Conservation (phyloP, 2,329 filamentous ascomycete species). For the Cadophora malorum region DNA sequence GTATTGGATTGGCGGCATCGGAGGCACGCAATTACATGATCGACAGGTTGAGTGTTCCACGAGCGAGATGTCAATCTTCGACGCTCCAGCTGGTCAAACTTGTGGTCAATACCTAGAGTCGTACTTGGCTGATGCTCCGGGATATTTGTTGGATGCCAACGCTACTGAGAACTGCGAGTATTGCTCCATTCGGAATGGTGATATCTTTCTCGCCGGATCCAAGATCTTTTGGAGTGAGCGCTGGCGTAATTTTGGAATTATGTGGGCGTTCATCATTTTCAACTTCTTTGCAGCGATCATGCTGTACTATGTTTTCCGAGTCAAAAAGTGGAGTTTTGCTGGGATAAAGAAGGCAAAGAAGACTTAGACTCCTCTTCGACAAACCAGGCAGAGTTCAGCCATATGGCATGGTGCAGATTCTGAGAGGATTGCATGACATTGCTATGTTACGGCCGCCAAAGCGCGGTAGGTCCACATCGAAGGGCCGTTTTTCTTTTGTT, state of each 20-base stretch:
- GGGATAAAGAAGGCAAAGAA: conserved; percentile 10
- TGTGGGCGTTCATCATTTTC: conserved; percentile 63
- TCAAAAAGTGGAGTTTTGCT: conserved; percentile 35
- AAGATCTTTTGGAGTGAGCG: conserved; percentile 61
- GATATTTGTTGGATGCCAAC: conserved; percentile 41
- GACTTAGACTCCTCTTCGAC: background rate
- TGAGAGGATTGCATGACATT: too few species aligned
- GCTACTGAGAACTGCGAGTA: conserved; percentile 54
- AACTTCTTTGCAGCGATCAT: conserved; percentile 58
- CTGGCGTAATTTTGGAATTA: conserved; percentile 72
- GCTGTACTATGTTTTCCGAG: conserved; percentile 57
- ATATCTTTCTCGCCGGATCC: conserved; percentile 56
- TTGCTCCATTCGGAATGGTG: conserved; percentile 58
- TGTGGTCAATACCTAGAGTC: conserved; percentile 64
- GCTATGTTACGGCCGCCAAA: too few species aligned
- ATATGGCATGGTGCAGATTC: too few species aligned
- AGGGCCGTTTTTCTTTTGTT: too few species aligned
- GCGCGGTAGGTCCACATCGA: too few species aligned
- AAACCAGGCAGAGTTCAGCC: too few species aligned
- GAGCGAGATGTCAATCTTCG: conserved; percentile 72
- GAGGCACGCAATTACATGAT: conserved; percentile 50
- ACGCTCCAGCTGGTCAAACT: conserved; percentile 62
- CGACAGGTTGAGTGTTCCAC: conserved; percentile 67
- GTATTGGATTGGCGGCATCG: conserved; percentile 63
- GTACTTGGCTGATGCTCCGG: conserved; percentile 58